Percentiles rank a stretch among this genome's conserved stretches.
Conservation (phyloP, 1,284 basidiomycete species). For the Cryptococcus amylolentus region DNA sequence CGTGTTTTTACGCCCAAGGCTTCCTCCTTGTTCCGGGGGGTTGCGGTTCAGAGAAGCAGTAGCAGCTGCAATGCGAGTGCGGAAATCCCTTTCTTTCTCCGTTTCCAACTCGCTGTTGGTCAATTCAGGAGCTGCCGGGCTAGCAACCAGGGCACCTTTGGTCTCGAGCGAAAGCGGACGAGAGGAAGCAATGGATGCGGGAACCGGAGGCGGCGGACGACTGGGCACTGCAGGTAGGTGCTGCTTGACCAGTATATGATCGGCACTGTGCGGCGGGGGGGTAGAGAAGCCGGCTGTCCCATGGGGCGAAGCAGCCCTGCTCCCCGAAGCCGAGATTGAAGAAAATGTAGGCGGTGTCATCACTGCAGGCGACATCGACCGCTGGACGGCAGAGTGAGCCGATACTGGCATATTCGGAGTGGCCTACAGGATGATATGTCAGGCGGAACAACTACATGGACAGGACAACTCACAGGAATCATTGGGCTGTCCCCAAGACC, state of each 20-base stretch:
- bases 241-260: too few species aligned
- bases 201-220: constrained; percentile 9
- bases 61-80: constrained; percentile 43
- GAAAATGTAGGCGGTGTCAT: not conserved
- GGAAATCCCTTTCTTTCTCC: constrained; percentile 42
- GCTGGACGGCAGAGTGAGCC: not conserved
- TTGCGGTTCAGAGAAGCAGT: constrained; percentile 42
- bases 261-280: not conserved
- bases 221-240: constrained; percentile 7
- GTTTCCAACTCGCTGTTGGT: constrained; percentile 32
- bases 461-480: constrained; percentile 10
- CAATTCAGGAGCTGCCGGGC: not conserved
- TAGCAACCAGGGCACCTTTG: not conserved
- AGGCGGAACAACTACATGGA: not conserved
- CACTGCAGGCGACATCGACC: constrained; percentile 7
- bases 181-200: constrained; percentile 10
- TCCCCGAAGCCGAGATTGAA: too few species aligned
- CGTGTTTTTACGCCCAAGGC: constrained; percentile 30
- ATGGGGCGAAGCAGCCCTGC: constrained; percentile 1
- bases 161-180: constrained; percentile 2
- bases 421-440: constrained; percentile 1
- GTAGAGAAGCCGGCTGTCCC: constrained; percentile 10
- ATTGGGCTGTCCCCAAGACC: constrained; percentile 13
- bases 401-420: constrained; percentile 8
- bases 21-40: constrained; percentile 20